Conservation (phyloP, 2,329 filamentous ascomycete genomes). For the Aureobasidium sp. region DNA sequence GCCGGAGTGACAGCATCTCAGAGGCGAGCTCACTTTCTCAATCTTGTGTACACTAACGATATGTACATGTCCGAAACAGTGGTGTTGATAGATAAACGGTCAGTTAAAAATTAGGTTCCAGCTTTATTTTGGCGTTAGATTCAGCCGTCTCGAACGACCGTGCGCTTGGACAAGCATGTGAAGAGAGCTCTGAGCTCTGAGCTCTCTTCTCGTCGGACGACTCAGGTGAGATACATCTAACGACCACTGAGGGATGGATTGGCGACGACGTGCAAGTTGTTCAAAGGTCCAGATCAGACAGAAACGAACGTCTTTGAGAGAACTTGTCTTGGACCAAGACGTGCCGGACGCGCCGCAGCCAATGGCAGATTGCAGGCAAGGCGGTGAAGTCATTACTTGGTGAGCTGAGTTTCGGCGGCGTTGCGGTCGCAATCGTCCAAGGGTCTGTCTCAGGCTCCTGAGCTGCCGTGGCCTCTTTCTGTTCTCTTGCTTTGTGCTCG, state of each 20-base stretch:
- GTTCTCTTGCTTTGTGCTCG: neutral
- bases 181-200: neutral
- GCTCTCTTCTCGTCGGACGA: neutral
- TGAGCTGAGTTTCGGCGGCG: constrained; percentile 13
- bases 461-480: constrained; percentile 11
- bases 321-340: neutral
- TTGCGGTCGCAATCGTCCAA: constrained; percentile 12
- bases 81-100: constrained; percentile 11
- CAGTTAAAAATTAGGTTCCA: constrained; percentile 5
- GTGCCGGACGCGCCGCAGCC: neutral
- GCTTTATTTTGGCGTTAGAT: neutral
- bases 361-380: constrained; percentile 5
- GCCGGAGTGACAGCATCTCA: neutral
- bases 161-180: constrained; percentile 10
- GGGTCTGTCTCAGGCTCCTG: constrained; percentile 3
- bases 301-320: neutral
- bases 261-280: constrained; percentile 1
- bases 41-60: neutral
- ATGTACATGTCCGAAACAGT: neutral
- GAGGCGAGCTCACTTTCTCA: neutral
- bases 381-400: constrained; percentile 13
- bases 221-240: neutral
- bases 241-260: constrained; percentile 2
- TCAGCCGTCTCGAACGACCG: neutral
- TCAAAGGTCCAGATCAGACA: neutral